phyloP scores from a whole-genome alignment of 768 basidiomycete genomes.

The Tremella yokohamensis region DNA sequence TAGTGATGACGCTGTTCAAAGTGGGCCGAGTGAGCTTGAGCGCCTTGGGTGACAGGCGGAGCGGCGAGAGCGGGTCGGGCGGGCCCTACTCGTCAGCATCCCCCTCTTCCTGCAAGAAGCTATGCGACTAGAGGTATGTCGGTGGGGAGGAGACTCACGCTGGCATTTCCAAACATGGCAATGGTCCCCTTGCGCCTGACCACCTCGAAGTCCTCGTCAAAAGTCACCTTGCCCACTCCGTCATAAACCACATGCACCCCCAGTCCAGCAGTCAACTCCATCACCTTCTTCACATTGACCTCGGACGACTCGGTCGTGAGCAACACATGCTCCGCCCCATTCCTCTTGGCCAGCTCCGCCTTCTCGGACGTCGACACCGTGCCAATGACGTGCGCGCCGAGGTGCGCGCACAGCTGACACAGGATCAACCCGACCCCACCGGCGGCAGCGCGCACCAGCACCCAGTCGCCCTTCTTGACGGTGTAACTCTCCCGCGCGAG shows the following conservation, averaged over 20 bases:
- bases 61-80: conserved; percentile 68
- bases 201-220: conserved; percentile 75
- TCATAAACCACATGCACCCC: conserved; percentile 78
- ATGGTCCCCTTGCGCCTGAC: conserved; percentile 82
- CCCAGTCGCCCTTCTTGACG: conserved; percentile 67
- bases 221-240: conserved; percentile 97
- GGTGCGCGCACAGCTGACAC: conserved; percentile 63
- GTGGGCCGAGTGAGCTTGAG: conserved; percentile 60
- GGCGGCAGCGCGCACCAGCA: conserved; percentile 85
- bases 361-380: conserved; percentile 85
- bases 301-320: conserved; percentile 60
- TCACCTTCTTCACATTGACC: conserved; percentile 60
- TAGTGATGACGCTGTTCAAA: conserved; percentile 67
- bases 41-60: conserved; percentile 76
- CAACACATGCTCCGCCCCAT: conserved; percentile 85
- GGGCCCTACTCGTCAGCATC: conserved; percentile 38
- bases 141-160: conserved; percentile 46
- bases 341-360: conserved; percentile 68
- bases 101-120: background rate
- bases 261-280: conserved; percentile 46
- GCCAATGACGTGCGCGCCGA: conserved; percentile 86
- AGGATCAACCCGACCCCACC: conserved; percentile 68
- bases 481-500: conserved; percentile 81
- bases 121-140: background rate
- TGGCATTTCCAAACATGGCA: conserved; percentile 87